These are phyloP conservation scores for Mycena pura DNA, from an alignment of 768 basidiomycete genomes.

Conservation along the genomic window DNA sequence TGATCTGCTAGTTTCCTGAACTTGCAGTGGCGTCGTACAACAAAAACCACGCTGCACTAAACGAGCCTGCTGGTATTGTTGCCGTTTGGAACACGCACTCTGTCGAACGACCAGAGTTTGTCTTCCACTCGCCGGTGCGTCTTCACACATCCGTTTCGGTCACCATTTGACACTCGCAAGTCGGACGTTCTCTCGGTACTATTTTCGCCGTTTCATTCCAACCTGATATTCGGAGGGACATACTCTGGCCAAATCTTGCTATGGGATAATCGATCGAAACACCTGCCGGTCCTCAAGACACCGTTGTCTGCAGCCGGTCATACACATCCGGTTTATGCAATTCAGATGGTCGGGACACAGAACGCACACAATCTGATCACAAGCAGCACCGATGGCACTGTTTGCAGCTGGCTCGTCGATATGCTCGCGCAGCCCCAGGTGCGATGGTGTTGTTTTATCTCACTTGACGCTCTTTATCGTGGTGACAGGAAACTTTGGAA, in stretches of 20 bases:
- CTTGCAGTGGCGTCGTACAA: constrained; percentile 96
- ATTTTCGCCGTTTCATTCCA: constrained; percentile 98
- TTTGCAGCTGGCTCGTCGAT: constrained; percentile 98
- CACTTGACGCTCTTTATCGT: not conserved
- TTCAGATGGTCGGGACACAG: constrained; percentile 98
- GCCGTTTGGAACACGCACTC: constrained; percentile 98
- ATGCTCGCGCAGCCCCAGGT: constrained; percentile 99
- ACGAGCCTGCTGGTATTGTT: constrained; percentile 97
- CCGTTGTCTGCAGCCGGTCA: constrained; percentile 96
- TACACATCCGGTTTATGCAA: constrained; percentile 98
- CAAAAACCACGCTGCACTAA: constrained; percentile 91
- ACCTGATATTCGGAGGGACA: constrained; percentile 97
- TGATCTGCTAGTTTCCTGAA: constrained; percentile 80
- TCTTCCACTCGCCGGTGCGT: constrained; percentile 96
- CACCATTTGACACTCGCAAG: constrained; percentile 48
- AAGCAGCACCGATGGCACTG: constrained; percentile 94
- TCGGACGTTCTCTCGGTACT: constrained; percentile 97
- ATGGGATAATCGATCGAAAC: constrained; percentile 98
- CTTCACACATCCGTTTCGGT: constrained; percentile 1
- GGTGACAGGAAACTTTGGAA: constrained; percentile 86
- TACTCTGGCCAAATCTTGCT: constrained; percentile 98
- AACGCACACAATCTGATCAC: constrained; percentile 98
- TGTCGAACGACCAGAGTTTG: constrained; percentile 93
- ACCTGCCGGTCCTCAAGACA: constrained; percentile 95
- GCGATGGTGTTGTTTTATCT: constrained; percentile 8